Evolutionary conservation across 345 rosid species (phyloP), one percentile per base, ranked within the genome.

Genomic region (Gossypium australe): DNA sequence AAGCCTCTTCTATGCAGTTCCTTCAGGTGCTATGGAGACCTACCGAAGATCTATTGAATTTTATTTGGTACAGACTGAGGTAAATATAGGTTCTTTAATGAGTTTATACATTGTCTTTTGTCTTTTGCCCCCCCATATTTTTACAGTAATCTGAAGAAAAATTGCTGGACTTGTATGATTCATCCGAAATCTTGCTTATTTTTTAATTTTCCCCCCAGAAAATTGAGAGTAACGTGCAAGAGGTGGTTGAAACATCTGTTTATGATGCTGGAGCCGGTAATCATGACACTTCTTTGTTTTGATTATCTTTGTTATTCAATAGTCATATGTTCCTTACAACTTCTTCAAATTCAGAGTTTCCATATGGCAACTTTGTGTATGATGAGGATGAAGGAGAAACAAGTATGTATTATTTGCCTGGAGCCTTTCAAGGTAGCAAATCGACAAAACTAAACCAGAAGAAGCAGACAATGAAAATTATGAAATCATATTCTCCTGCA

Each of bases 311-410:
- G 27, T 70, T 10, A 73, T 76, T 62, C 60, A 25, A 55, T 72
- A 78, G 16, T 27, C 29, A 61, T 57, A 6, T 78, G 66, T 53
- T 45, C 63, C 41, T 73, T 72, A 79, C 63, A 27, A 51, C 22
- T 82, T 70, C 53, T 65, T 84, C 67, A 70, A 83, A 61, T 80
- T 59, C 86, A 90, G 97, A 88, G 63, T 82, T 82, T 83, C 90
- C 81, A 70, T 92, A 87, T 74, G 84, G 76, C 67, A 90, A 81
- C 67, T 83, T 62, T 80, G 79, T 77, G 20, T 90, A 87, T 71
- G 87, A 91, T 81, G 98, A 96, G 75, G 97, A 92, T 77, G 99
- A 95, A 83, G 95, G 87, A 71, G 98, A 92, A 84, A 90, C 95
- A 65, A 87, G 87, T 75, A 72, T 87, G 34, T 93, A 85, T 78